phyloP scores from a whole-genome alignment of 257 asterid species.

The Mitragyna speciosa region DNA sequence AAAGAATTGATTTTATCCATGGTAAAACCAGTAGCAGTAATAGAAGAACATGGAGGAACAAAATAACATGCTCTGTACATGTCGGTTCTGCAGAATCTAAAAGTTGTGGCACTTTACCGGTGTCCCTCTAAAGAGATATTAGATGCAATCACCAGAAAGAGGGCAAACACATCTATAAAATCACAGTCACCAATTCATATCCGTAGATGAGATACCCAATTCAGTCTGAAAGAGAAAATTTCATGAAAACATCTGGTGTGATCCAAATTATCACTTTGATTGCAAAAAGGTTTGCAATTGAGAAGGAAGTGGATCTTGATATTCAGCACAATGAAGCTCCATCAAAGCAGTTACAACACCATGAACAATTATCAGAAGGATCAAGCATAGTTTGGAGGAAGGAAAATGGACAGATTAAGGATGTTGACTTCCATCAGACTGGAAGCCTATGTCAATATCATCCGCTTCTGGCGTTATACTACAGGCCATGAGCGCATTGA shows the following conservation, averaged over 20 bases:
- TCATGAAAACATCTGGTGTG: background rate
- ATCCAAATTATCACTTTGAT: background rate
- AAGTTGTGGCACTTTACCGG: background rate
- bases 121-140: background rate
- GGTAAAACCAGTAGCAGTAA: background rate
- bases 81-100: background rate
- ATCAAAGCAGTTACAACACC: too few relatives aligned
- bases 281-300: background rate
- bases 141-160: background rate
- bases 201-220: too few relatives aligned
- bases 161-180: background rate
- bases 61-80: background rate
- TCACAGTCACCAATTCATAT: too few relatives aligned
- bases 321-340: too few relatives aligned
- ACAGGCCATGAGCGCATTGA: background rate
- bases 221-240: too few relatives aligned
- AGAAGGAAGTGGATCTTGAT: too few relatives aligned
- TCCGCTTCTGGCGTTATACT: too few relatives aligned
- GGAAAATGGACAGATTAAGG: background rate
- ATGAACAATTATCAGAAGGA: too few relatives aligned
- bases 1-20: too few relatives aligned
- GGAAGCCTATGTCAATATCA: background rate
- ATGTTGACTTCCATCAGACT: background rate
- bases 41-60: too few relatives aligned
- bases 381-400: background rate